A percentile compares a stretch with the other conserved stretches of the same genome.
phyloP scores from a whole-genome alignment of 306 rosid genomes.

The Prunus salicina region DNA sequence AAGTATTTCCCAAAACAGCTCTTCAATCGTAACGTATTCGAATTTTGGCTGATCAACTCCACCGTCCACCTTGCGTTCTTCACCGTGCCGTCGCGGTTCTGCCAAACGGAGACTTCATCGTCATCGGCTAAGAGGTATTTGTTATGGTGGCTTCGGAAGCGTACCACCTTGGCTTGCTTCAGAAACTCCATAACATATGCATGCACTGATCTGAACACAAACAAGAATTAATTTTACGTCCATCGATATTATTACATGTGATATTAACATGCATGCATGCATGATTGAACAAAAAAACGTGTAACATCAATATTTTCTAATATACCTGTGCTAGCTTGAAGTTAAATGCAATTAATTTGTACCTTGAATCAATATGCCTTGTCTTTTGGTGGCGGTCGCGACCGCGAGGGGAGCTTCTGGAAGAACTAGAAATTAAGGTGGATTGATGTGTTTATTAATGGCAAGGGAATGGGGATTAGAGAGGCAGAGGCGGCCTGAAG shows the following conservation, averaged over 20 bases:
- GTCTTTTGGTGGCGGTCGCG: too few species aligned
- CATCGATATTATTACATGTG: not conserved
- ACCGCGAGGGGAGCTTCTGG: too few species aligned
- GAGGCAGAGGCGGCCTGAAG: not conserved
- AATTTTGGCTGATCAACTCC: conserved; percentile 30
- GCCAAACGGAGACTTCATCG: conserved; percentile 31
- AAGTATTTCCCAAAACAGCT: conserved; percentile 44
- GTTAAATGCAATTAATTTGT: too few species aligned
- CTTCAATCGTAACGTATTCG: conserved; percentile 31
- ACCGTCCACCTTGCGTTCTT: conserved; percentile 29
- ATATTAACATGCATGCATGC: not conserved
- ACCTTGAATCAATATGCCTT: too few species aligned
- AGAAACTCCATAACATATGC: conserved; percentile 32
- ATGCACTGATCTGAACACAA: not conserved
- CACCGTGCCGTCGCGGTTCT: conserved; percentile 16
- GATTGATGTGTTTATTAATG: too few species aligned
- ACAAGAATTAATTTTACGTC: too few species aligned
- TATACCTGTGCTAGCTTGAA: too few species aligned
- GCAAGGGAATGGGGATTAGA: not conserved
- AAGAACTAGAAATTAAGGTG: too few species aligned
- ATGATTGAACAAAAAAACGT: too few species aligned
- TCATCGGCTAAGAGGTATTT: conserved; percentile 35
- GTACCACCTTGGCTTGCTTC: conserved; percentile 31
- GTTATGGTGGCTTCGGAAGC: conserved; percentile 38
- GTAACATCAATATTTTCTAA: too few species aligned